phyloP scores from a whole-genome alignment of 192 early-diverging fungal species.

The Kickxella alabastrina region DNA sequence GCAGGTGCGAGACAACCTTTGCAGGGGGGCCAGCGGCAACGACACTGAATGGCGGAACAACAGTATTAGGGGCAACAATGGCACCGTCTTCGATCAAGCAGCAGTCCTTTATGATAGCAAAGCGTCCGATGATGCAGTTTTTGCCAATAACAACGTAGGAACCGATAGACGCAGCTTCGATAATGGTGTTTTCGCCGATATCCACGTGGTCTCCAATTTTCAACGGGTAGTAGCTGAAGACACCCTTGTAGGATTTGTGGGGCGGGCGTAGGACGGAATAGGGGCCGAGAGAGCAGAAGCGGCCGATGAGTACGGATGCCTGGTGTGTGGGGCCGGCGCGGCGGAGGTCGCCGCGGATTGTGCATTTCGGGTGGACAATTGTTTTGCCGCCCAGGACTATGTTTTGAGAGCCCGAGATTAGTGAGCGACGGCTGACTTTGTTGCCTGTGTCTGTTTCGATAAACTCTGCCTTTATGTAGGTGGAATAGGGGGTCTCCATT shows the following conservation, averaged over 20 bases:
- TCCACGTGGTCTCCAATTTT: slow-evolving; percentile 93
- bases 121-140: slow-evolving; percentile 92
- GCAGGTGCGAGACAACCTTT: slow-evolving; percentile 71
- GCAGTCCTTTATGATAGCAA: slow-evolving; percentile 95
- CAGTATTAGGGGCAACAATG: slow-evolving; percentile 85
- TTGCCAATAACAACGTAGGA: slow-evolving; percentile 86
- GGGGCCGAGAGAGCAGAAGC: slow-evolving; percentile 79
- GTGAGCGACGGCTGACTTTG: slow-evolving; percentile 88
- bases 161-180: slow-evolving; percentile 91
- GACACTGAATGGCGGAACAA: slow-evolving; percentile 91
- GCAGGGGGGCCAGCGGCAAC: slow-evolving; percentile 76
- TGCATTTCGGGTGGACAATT: slow-evolving; percentile 84
- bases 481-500: slow-evolving; percentile 69
- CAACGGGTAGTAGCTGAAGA: slow-evolving; percentile 95
- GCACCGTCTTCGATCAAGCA: slow-evolving; percentile 84
- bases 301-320: slow-evolving; percentile 86
- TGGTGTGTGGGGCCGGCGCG: slow-evolving; percentile 81
- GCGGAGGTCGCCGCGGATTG: slow-evolving; percentile 91
- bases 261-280: slow-evolving; percentile 85
- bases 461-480: slow-evolving; percentile 82
- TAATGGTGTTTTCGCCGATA: slow-evolving; percentile 81
- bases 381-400: slow-evolving; percentile 97
- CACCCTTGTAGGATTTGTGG: slow-evolving; percentile 85
- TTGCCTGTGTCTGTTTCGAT: slow-evolving; percentile 99
- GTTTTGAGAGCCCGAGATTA: slow-evolving; percentile 93